Evolutionary conservation across 1,284 basidiomycete genomes (phyloP), one percentile per base, ranked within the genome.

Genomic region (Rhodotorula sp.): DNA sequence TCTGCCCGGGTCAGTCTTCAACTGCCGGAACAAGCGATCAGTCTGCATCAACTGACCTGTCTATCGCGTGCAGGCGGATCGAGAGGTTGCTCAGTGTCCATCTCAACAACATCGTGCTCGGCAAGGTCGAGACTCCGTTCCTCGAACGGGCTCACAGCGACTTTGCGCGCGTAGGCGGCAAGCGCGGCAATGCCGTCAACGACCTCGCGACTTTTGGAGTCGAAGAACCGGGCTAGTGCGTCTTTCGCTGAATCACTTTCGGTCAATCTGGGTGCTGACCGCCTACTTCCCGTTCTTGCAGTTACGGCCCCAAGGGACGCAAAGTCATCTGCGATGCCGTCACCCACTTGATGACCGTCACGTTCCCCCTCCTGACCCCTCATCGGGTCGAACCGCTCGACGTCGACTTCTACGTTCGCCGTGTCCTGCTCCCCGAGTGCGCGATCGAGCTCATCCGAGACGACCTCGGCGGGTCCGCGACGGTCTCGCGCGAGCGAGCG

Each of bases 141-240:
- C 39, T 71, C 47, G 68, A 73, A 12, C 51, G n/a, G 18, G 76
- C 71, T 18, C 65, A 60, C n/a, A 29, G 34, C n/a, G 68, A 74
- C 49, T 74, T 67, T 65, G 63, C 68, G 7, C 54, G 52, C 10
- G 58, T 67, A 47, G 70, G 68, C 6, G 67, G 49, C 23, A 56
- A 68, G 47, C 66, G 63, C 15, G 48, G 61, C 34, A 64, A 71
- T n/a, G 74, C 68, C 47, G 59, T 76, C 31, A 65, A 62, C 46
- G 76, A 78, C 39, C 76, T 46, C 31, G 67, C 64, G 7, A 68
- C 68, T 10, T 78, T 78, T 57, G 69, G 73, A n/a, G 43, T 72
- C 46, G 78, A 78, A 59, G 60, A 74, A 54, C 78, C 78, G 3
- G 78, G 78, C 58, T 78, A 78, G 78, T 78, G 26, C 62, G 76